Conservation (phyloP, 2,329 filamentous ascomycete species). For the Macroventuria anomochaeta region DNA sequence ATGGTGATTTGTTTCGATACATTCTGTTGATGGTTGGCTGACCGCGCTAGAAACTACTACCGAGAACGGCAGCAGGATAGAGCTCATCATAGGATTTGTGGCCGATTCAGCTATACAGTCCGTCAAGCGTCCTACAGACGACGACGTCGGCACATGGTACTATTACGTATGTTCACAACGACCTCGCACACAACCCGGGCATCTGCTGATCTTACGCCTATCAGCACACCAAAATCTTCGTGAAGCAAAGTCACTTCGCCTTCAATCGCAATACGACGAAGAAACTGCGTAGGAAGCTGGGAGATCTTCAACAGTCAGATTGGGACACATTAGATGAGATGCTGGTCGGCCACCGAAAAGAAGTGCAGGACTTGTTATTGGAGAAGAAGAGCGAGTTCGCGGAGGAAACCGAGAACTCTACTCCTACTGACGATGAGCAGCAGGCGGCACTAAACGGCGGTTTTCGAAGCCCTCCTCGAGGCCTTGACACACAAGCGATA, state of each 20-base stretch:
- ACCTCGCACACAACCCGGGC: not conserved
- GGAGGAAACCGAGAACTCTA: conserved; percentile 28
- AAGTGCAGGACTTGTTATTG: conserved; percentile 57
- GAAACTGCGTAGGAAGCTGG: conserved; percentile 65
- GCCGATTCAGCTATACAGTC: conserved; percentile 75
- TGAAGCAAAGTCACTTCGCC: conserved; percentile 75
- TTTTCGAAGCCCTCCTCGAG: conserved; percentile 31
- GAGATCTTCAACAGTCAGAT: conserved; percentile 57
- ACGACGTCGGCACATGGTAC: conserved; percentile 85
- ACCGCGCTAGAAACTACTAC: conserved; percentile 12
- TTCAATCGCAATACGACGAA: conserved; percentile 69
- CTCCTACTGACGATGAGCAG: conserved; percentile 29
- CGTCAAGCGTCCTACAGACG: conserved; percentile 69
- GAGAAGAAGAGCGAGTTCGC: conserved; percentile 51
- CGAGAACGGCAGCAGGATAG: conserved; percentile 52
- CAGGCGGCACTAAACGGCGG: conserved; percentile 16
- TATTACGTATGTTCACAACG: conserved; percentile 59
- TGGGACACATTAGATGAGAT: conserved; percentile 61
- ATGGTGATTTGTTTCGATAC: conserved; percentile 60
- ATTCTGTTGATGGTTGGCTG: not conserved
- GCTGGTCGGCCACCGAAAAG: conserved; percentile 59
- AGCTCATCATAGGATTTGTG: conserved; percentile 81
- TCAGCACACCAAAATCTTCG: conserved; percentile 76
- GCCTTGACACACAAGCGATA: conserved; percentile 4
- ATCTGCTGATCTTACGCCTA: not conserved